A percentile compares a stretch with the other conserved stretches of the same genome.
phyloP scores from a whole-genome alignment of 2,329 filamentous ascomycete species.

The Penicillium brasilianum region DNA sequence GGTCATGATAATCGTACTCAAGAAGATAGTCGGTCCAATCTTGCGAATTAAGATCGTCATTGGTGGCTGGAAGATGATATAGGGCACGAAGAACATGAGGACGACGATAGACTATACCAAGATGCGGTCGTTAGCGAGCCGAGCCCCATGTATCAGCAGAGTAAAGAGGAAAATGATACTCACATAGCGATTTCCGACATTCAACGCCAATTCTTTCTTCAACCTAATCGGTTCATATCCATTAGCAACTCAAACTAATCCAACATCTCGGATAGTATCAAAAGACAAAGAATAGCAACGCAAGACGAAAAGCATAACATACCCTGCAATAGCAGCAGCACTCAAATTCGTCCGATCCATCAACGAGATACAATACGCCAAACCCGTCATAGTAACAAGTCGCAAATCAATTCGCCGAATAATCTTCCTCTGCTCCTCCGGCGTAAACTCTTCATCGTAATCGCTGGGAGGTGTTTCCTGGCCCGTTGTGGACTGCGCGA shows the following conservation, averaged over 20 bases:
- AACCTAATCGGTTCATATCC: constrained; percentile 3
- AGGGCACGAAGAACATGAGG: constrained; percentile 42
- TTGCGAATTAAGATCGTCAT: constrained; percentile 40
- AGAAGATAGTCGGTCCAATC: constrained; percentile 36
- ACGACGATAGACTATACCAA: constrained; percentile 36
- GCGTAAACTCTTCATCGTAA: constrained; percentile 28
- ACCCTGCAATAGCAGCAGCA: constrained; percentile 72
- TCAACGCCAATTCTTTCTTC: constrained; percentile 23
- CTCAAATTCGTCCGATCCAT: constrained; percentile 78
- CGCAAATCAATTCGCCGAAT: constrained; percentile 71
- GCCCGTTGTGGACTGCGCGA: constrained; percentile 9
- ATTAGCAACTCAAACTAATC: no score
- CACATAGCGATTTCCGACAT: constrained; percentile 27
- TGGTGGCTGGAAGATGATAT: constrained; percentile 38
- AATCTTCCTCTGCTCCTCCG: constrained; percentile 68
- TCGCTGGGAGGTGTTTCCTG: constrained; percentile 5
- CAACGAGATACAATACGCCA: constrained; percentile 74
- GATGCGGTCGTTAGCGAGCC: no score
- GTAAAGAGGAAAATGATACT: constrained; percentile 10
- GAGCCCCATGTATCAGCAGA: not conserved
- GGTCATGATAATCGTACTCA: constrained; percentile 35
- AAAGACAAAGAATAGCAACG: no score
- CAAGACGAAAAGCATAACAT: constrained; percentile 10
- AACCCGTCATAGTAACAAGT: constrained; percentile 64
- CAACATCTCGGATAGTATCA: not conserved